Percentiles rank a stretch among this genome's conserved stretches.
These are phyloP conservation scores for Scedosporium apiospermum DNA, from an alignment of 2,329 filamentous ascomycete species.

Conservation along the genomic window DNA sequence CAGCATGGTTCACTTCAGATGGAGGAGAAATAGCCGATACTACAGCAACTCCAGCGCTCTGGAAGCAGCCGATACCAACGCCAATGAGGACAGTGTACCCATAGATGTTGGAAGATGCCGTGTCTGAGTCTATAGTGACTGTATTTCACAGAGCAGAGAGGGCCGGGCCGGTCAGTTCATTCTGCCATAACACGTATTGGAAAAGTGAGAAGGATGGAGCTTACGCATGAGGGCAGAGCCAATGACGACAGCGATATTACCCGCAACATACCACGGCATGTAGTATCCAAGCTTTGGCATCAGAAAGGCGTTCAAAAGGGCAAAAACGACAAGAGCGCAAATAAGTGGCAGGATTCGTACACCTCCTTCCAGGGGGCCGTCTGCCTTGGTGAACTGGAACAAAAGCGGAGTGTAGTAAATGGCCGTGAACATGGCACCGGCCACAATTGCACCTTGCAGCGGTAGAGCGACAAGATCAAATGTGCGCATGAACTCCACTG, in stretches of 20 bases:
- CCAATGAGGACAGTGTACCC: slow-evolving; percentile 29
- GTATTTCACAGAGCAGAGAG: not conserved
- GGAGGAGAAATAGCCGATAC: slow-evolving; percentile 20
- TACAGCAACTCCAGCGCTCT: slow-evolving; percentile 24
- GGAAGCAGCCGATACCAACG: slow-evolving; percentile 25
- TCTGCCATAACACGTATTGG: not conserved
- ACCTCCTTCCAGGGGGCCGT: slow-evolving; percentile 27
- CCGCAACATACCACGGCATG: slow-evolving; percentile 26
- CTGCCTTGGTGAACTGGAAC: slow-evolving; percentile 36
- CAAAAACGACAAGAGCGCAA: slow-evolving; percentile 21
- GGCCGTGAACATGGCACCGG: slow-evolving; percentile 16
- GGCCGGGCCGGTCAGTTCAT: no score
- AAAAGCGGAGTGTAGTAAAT: slow-evolving; percentile 41
- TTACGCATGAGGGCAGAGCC: slow-evolving; percentile 24
- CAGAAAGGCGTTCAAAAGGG: slow-evolving; percentile 24
- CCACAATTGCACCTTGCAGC: slow-evolving; percentile 10
- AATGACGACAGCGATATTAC: slow-evolving; percentile 20
- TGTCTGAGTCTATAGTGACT: not conserved
- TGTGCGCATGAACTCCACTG: slow-evolving; percentile 30
- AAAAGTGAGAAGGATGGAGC: not conserved
- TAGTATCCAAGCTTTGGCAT: slow-evolving; percentile 27
- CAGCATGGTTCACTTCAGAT: slow-evolving; percentile 18
- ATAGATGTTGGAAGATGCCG: slow-evolving; percentile 17
- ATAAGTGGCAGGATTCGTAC: slow-evolving; percentile 32
- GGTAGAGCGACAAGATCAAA: not conserved